phyloP scores from a whole-genome alignment of 305 asterid genomes.

The Fraxinus platypoda region DNA sequence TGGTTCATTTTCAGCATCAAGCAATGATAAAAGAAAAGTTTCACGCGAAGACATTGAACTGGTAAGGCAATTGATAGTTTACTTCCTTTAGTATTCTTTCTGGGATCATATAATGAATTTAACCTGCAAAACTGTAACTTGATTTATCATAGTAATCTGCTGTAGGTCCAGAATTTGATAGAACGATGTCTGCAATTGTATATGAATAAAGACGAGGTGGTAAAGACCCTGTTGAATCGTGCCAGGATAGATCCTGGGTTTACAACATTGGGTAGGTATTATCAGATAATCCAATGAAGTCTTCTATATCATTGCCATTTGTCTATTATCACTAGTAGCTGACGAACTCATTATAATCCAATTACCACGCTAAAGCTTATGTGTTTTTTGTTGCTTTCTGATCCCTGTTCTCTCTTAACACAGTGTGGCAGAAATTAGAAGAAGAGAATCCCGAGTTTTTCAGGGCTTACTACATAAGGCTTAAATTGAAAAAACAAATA shows the following conservation, averaged over 20 bases:
- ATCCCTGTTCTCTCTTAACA: conserved; percentile 14
- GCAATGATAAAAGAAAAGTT: conserved; percentile 78
- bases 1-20: conserved; percentile 76
- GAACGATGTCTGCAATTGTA: conserved; percentile 90
- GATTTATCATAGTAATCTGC: conserved; percentile 1
- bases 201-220: conserved; percentile 92
- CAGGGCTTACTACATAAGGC: conserved; percentile 64
- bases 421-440: conserved; percentile 91
- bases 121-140: not conserved
- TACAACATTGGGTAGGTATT: conserved; percentile 75
- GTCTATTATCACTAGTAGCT: not conserved
- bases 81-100: not conserved
- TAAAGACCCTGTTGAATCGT: conserved; percentile 82
- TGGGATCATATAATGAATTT: not conserved
- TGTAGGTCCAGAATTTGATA: conserved; percentile 85
- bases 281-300: not conserved
- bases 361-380: not conserved
- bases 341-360: not conserved
- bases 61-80: conserved; percentile 40
- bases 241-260: conserved; percentile 99
- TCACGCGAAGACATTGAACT: conserved; percentile 93
- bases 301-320: not conserved
- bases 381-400: not conserved
- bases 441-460: conserved; percentile 65
- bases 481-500: conserved; percentile 85